A percentile compares a stretch with the other conserved stretches of the same genome.
These are phyloP conservation scores for Lophium mytilinum DNA, from an alignment of 495 filamentous ascomycete genomes.

Conservation along the genomic window DNA sequence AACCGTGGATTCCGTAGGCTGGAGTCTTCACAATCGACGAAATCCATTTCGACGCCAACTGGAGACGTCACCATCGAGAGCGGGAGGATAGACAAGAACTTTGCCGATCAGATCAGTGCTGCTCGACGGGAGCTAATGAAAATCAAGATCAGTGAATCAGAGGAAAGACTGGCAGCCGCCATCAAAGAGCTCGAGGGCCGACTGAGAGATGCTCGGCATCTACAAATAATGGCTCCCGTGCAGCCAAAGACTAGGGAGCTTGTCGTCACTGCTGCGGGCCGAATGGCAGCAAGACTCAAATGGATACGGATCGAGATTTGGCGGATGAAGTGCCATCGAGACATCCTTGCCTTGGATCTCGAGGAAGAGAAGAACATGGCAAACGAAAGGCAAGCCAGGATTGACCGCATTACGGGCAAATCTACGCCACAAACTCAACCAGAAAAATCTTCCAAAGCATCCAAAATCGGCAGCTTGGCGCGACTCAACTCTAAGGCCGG, in stretches of 20 bases:
- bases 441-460: constrained; percentile 6
- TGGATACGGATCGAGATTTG: constrained; percentile 92
- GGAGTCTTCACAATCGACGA: constrained; percentile 41
- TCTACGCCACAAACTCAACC: constrained; percentile 12
- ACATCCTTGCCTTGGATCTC: constrained; percentile 76
- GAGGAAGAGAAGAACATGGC: constrained; percentile 55
- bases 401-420: constrained; percentile 4
- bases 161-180: constrained; percentile 66
- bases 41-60: constrained; percentile 56
- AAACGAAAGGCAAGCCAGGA: constrained; percentile 12
- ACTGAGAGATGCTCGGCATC: constrained; percentile 83
- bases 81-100: constrained; percentile 65
- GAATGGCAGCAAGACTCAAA: constrained; percentile 81
- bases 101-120: constrained; percentile 72
- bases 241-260: constrained; percentile 78
- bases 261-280: constrained; percentile 73
- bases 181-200: constrained; percentile 74
- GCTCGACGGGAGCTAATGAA: constrained; percentile 75
- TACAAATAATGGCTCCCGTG: constrained; percentile 82
- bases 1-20: constrained; percentile 64
- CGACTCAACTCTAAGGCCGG: constrained; percentile 31
- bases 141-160: constrained; percentile 72
- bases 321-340: constrained; percentile 82
- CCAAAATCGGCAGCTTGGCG: constrained; percentile 22
- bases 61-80: constrained; percentile 61